These are phyloP conservation scores for Diaporthe citri DNA, from an alignment of 2,329 filamentous ascomycete species.

Conservation along the genomic window DNA sequence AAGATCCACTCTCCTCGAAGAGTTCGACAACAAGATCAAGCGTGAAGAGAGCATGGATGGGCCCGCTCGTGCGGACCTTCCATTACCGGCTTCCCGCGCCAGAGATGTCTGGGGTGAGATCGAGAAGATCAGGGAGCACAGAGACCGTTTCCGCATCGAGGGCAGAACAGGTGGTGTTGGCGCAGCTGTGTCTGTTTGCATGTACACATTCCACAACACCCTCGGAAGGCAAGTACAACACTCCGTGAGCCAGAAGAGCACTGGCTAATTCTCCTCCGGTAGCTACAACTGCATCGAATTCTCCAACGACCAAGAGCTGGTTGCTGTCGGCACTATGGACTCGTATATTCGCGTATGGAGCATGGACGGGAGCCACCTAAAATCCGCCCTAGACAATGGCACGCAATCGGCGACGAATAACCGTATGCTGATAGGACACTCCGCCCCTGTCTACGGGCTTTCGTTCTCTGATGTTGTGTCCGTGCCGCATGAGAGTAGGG, in stretches of 20 bases:
- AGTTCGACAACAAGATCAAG: constrained; percentile 90
- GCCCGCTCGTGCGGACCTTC: constrained; percentile 82
- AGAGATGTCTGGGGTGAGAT: constrained; percentile 95
- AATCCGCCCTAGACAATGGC: constrained; percentile 71
- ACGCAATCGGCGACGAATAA: constrained; percentile 68
- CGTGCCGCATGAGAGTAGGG: constrained; percentile 56
- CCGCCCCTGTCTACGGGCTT: constrained; percentile 88
- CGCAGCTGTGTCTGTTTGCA: constrained; percentile 87
- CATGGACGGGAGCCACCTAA: constrained; percentile 85
- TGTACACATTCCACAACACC: constrained; percentile 99
- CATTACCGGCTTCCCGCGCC: constrained; percentile 87
- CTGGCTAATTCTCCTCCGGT: neutral
- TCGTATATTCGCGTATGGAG: constrained; percentile 98
- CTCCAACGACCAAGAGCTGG: constrained; percentile 88
- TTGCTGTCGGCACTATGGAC: constrained; percentile 90
- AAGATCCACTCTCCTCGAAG: constrained; percentile 81
- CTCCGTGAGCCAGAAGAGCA: neutral
- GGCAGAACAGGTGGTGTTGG: constrained; percentile 86
- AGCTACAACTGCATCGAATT: constrained; percentile 81
- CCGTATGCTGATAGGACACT: constrained; percentile 87
- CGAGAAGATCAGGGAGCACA: constrained; percentile 91
- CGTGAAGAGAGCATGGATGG: constrained; percentile 89
- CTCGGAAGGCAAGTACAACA: constrained; percentile 79
- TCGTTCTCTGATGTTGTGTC: constrained; percentile 85
- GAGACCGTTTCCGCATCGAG: constrained; percentile 91